phyloP scores from a whole-genome alignment of 371 early-diverging fungal species.

The Apophysomyces trapeziformis region DNA sequence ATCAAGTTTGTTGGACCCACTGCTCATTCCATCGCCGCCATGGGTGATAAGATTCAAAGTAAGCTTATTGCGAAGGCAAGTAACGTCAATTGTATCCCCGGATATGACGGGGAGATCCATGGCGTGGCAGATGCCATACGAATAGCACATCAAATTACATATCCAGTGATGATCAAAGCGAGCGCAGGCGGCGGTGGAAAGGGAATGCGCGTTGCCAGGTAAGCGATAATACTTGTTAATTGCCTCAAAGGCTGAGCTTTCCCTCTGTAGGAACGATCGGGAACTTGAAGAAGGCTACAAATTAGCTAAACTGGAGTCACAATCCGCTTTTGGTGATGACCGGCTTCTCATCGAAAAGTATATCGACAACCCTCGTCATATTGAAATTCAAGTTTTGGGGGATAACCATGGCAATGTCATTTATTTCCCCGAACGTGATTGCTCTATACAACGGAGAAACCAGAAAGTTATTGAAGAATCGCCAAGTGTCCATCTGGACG shows the following conservation, averaged over 20 bases:
- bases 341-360: conserved; percentile 91
- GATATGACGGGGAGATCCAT: conserved; percentile 67
- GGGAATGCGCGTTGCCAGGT: conserved; percentile 80
- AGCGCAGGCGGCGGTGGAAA: conserved; percentile 92
- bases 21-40: conserved; percentile 79
- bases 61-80: conserved; percentile 74
- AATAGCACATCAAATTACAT: conserved; percentile 64
- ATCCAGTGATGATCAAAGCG: conserved; percentile 87
- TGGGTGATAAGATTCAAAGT: conserved; percentile 91
- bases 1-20: conserved; percentile 82
- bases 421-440: conserved; percentile 91
- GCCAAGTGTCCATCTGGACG: conserved; percentile 72
- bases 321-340: conserved; percentile 86
- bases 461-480: conserved; percentile 88
- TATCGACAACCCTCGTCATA: conserved; percentile 83
- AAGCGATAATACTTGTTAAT: conserved; percentile 15
- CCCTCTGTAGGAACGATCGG: conserved; percentile 47
- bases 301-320: conserved; percentile 82
- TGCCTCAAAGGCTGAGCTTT: conserved; percentile 2
- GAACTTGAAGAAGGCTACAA: conserved; percentile 82
- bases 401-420: conserved; percentile 78
- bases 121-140: conserved; percentile 42
- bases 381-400: conserved; percentile 84
- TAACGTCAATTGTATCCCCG: conserved; percentile 68
- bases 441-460: conserved; percentile 90